Base-by-base conservation (phyloP, 495 filamentous ascomycete species). In the Staphylotrichum tortipilum region DNA sequence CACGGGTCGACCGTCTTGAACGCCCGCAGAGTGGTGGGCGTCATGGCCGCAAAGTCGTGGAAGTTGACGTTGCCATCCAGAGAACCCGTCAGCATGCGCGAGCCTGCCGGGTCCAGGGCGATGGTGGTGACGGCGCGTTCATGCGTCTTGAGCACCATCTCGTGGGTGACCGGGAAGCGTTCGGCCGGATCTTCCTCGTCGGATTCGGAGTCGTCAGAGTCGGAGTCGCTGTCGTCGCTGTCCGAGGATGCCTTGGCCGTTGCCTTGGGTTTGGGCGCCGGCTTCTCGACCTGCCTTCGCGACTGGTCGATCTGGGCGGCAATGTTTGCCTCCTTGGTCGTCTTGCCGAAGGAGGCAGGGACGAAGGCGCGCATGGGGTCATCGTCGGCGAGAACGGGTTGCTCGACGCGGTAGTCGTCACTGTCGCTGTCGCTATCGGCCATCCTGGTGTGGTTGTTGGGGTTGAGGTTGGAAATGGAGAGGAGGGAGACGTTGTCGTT, bases 11-110 rank as follows among this genome's bases (percentile, higher is more conserved):
- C 76, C 10, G 84, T 88, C 60, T 86, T 88, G 77, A 98, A 98
- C 2, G 94, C 86, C 53, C 89, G 82, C 23, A 97, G 76, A 0
- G 94, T 95, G 3, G 90, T 91, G 0, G 89, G 85, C 0, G 91
- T 96, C 87, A 97, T 91, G 24, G 91, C 85, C 1, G 89, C 80
- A 68, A 98, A 94, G 64, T 98, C 92, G 66, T 94, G 91, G 18
- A 97, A 74, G 60, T 95, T 96, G 47, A 96, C 62, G 1, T 81
- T 88, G 67, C 89, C 90, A 67, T 98, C 92, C 35, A 84, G 87
- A 2, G 89, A 94, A 39, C 88, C 89, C 46, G 86, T 91, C 22
- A 95, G 79, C 55, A 97, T 68, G 57, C 92, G 83, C 23, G 82
- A 80, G 6, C 92, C 92, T 0, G 89, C 82, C 0, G 86, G 83